These are phyloP conservation scores for Myxozyma nipponensis DNA, from an alignment of 805 yeast genomes.

Conservation along the genomic window DNA sequence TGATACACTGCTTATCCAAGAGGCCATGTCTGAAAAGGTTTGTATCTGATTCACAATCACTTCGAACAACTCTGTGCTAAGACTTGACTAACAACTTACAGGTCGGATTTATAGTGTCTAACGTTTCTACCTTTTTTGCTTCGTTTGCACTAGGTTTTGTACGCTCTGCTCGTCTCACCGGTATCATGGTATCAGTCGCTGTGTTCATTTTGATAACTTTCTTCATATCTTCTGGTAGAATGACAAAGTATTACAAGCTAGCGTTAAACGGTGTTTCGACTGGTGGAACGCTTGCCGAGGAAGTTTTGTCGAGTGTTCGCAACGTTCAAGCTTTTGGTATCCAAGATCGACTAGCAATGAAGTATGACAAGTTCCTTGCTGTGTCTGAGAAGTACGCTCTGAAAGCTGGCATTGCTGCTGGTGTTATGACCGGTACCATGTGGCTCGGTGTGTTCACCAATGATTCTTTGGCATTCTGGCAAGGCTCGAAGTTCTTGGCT, in stretches of 20 bases:
- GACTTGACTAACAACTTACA: conserved; percentile 22
- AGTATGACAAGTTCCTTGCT: conserved; percentile 35
- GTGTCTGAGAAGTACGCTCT: conserved; percentile 31
- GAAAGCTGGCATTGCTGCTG: conserved; percentile 27
- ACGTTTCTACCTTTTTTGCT: conserved; percentile 41
- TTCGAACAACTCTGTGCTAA: no score
- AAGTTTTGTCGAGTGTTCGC: conserved; percentile 40
- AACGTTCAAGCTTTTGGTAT: conserved; percentile 45
- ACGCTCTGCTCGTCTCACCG: conserved; percentile 39
- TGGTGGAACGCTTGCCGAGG: conserved; percentile 41
- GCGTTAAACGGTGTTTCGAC: conserved; percentile 24
- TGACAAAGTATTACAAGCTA: conserved; percentile 28
- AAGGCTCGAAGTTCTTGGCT: conserved; percentile 42
- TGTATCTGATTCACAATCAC: conserved; percentile 32
- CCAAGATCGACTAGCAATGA: conserved; percentile 38
- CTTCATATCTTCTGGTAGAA: conserved; percentile 35
- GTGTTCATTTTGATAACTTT: conserved; percentile 34
- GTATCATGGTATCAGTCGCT: conserved; percentile 38
- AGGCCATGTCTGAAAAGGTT: conserved; percentile 43
- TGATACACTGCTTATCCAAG: conserved; percentile 42
- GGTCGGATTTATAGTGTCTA: conserved; percentile 37
- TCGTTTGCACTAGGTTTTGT: conserved; percentile 40
- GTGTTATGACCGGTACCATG: conserved; percentile 38
- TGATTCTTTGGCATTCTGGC: conserved; percentile 45
- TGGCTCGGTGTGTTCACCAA: conserved; percentile 40